Evolutionary conservation across 2,329 filamentous ascomycete species (phyloP).

Genomic region (Sordariomycetes sp.): DNA sequence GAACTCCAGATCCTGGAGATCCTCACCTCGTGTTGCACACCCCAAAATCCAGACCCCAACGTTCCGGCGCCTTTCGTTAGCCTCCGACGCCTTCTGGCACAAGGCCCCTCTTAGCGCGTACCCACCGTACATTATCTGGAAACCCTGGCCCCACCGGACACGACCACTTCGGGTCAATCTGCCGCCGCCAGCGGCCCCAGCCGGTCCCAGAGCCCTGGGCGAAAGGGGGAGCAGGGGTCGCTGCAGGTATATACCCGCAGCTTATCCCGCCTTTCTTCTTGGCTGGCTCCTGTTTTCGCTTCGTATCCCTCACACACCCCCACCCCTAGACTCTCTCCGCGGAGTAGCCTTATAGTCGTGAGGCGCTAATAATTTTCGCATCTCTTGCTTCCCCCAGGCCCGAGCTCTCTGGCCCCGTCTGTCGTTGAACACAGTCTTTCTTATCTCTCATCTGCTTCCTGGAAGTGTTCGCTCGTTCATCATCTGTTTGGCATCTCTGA

Average conservation of each 20-base stretch:
- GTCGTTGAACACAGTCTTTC: neutral
- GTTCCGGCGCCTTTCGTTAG: no score
- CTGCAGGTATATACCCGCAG: neutral
- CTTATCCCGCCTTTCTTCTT: neutral
- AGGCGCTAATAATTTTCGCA: neutral
- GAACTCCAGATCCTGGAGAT: no score
- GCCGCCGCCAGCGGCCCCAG: neutral
- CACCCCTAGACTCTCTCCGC: slow-evolving; percentile 1
- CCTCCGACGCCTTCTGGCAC: neutral
- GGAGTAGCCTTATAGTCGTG: neutral
- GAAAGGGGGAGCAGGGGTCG: neutral
- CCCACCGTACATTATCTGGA: neutral
- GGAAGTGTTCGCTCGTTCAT: neutral
- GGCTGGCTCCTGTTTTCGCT: neutral
- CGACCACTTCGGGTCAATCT: neutral
- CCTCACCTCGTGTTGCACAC: no score
- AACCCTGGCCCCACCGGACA: neutral
- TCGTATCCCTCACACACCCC: neutral
- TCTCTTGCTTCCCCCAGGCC: slow-evolving; percentile 1
- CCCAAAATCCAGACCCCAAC: no score
- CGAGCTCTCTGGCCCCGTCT: neutral
- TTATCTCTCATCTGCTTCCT: neutral
- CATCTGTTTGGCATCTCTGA: neutral
- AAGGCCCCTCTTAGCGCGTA: neutral
- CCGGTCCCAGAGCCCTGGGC: neutral